Conservation (phyloP, 192 early-diverging fungal species). For the Pilaira anomala region DNA sequence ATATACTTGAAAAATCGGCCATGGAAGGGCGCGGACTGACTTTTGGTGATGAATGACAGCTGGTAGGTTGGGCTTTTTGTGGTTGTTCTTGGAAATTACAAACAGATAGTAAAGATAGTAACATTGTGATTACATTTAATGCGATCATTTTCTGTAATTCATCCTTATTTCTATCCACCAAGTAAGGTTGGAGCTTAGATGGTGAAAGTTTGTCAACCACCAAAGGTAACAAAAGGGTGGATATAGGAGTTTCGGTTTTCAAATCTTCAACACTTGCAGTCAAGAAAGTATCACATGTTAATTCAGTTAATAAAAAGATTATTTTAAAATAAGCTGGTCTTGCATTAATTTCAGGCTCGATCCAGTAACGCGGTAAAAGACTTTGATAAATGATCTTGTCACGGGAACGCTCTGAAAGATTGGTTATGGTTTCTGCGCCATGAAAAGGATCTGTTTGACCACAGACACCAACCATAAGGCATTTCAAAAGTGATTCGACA, state of each 20-base stretch:
- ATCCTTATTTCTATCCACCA: not conserved
- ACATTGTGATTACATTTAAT: constrained; percentile 2
- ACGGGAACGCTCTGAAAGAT: not conserved
- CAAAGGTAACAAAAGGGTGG: not conserved
- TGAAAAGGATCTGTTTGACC: constrained; percentile 11
- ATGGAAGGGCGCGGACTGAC: constrained; percentile 12
- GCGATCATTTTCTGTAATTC: not conserved
- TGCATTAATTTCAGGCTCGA: not conserved
- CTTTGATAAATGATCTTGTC: not conserved
- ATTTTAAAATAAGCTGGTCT: constrained; percentile 9
- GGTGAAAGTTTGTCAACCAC: not conserved
- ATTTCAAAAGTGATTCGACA: constrained; percentile 24
- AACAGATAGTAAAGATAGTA: constrained; percentile 13
- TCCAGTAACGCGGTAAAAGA: constrained; percentile 24
- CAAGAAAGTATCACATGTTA: constrained; percentile 22
- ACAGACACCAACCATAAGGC: not conserved
- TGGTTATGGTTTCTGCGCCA: not conserved
- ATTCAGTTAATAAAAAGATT: constrained; percentile 15
- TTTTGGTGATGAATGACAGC: constrained; percentile 7
- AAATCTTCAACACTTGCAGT: constrained; percentile 9
- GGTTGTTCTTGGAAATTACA: not conserved
- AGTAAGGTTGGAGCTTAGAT: constrained; percentile 2
- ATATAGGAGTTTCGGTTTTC: not conserved
- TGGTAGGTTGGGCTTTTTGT: not conserved
- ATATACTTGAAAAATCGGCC: not conserved